Percentiles rank a stretch among this genome's conserved stretches.
Conservation (phyloP, 2,329 filamentous ascomycete genomes). For the Cladosporium sp. region DNA sequence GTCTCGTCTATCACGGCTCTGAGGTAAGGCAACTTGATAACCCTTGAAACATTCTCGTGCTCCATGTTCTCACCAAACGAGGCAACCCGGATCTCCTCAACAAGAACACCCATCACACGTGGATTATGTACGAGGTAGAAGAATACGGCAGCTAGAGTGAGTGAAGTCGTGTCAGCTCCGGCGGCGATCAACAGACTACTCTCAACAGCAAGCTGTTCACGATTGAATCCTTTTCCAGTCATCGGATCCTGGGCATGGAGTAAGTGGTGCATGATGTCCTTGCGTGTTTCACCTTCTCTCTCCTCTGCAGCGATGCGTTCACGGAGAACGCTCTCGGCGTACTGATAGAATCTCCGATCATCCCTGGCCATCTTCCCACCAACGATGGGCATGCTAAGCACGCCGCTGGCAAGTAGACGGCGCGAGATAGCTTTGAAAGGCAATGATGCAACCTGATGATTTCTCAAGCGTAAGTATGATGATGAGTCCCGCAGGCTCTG, state of each 20-base stretch:
- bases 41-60: conserved; percentile 38
- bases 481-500: too few relatives aligned
- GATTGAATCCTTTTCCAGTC: conserved; percentile 28
- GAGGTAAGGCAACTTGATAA: conserved; percentile 38
- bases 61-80: conserved; percentile 46
- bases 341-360: neutral
- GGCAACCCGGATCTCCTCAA: conserved; percentile 36
- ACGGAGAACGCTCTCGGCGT: neutral
- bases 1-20: conserved; percentile 46
- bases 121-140: conserved; percentile 35
- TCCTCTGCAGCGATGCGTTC: neutral
- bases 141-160: conserved; percentile 30
- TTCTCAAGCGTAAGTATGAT: too few relatives aligned
- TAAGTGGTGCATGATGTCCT: conserved; percentile 24
- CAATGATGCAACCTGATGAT: neutral
- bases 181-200: conserved; percentile 29
- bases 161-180: conserved; percentile 33
- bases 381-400: neutral
- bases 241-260: conserved; percentile 29
- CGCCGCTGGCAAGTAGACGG: neutral
- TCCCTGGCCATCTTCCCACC: conserved; percentile 1
- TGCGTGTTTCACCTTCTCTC: conserved; percentile 33
- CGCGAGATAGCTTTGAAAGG: neutral
- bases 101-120: conserved; percentile 25
- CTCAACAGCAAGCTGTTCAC: conserved; percentile 26